phyloP scores from a whole-genome alignment of 768 basidiomycete species.

The Dioszegia crocea region DNA sequence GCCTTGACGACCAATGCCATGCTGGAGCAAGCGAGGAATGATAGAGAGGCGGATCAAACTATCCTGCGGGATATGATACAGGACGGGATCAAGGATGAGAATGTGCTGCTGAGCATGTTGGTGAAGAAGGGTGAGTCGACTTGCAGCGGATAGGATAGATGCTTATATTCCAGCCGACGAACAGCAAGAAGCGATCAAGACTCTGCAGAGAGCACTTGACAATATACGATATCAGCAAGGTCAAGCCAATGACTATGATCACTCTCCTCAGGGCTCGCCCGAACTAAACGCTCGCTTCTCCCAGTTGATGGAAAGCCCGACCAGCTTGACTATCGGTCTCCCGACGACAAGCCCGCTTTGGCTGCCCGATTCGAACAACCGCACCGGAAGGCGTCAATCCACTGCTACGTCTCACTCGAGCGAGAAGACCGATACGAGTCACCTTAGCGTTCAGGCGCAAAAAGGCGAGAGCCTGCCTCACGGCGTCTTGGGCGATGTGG shows the following conservation, averaged over 20 bases:
- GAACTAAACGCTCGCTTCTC: neutral
- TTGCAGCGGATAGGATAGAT: neutral
- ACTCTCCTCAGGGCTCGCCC: neutral
- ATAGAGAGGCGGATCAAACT: conserved; percentile 57
- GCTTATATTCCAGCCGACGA: conserved; percentile 53
- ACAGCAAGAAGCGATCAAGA: conserved; percentile 76
- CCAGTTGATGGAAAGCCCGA: neutral
- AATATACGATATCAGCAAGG: conserved; percentile 4
- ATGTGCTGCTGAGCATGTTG: conserved; percentile 61
- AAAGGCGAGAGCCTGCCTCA: neutral
- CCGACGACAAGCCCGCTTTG: neutral
- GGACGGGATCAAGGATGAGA: conserved; percentile 60
- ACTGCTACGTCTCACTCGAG: neutral
- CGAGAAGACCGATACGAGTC: conserved; percentile 2
- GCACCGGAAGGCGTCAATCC: neutral
- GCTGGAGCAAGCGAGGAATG: conserved; percentile 54
- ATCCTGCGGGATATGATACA: conserved; percentile 62
- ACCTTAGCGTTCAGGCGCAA: conserved; percentile 6
- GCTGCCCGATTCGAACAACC: neutral
- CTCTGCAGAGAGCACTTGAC: conserved; percentile 64
- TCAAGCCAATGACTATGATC: neutral
- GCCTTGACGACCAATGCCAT: conserved; percentile 38
- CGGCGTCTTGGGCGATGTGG: neutral
- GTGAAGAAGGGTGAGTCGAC: conserved; percentile 53
- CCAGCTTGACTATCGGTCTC: neutral